phyloP scores from a whole-genome alignment of 371 early-diverging fungal species.

The Circinella minor region DNA sequence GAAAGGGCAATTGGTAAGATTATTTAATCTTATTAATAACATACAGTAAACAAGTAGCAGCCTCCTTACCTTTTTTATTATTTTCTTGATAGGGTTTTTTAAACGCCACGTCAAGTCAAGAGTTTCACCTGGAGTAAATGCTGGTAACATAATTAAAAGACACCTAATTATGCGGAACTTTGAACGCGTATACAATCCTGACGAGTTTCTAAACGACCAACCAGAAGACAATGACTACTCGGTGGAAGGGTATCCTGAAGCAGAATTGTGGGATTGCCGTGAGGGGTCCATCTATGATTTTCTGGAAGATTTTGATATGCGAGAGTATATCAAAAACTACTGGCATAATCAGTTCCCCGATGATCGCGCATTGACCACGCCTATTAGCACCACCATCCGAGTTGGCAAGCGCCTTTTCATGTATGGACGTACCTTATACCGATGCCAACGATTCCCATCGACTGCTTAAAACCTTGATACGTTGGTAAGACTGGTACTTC shows the following conservation, averaged over 20 bases:
- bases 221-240: neutral
- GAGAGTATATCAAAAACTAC: neutral
- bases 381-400: neutral
- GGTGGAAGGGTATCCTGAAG: neutral
- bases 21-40: neutral
- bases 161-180: neutral
- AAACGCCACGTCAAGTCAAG: neutral
- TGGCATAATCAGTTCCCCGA: neutral
- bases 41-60: neutral
- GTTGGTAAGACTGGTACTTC: neutral
- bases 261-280: neutral
- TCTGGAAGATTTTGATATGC: no score
- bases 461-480: neutral
- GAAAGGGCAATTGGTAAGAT: neutral
- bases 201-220: neutral
- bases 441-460: neutral
- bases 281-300: no score
- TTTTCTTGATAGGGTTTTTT: neutral
- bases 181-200: neutral
- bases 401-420: neutral
- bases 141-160: neutral
- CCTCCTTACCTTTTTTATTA: no score
- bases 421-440: neutral
- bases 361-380: neutral
- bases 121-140: neutral